These are phyloP conservation scores for Camelina neglecta DNA, from an alignment of 345 rosid species.

Conservation along the genomic window DNA sequence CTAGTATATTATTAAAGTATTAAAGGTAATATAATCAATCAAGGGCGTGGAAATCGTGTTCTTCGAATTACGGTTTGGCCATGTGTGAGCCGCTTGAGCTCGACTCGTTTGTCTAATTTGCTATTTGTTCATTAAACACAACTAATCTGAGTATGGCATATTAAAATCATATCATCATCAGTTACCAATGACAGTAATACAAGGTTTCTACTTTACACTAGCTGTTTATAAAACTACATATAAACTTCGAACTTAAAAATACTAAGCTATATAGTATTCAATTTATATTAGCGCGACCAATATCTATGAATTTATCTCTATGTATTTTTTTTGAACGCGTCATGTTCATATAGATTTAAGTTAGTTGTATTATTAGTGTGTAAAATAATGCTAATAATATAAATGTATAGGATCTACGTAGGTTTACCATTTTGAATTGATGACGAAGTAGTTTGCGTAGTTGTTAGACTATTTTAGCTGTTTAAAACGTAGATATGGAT, in stretches of 20 bases:
- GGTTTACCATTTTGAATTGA: neutral
- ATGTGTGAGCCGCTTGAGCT: slow-evolving; percentile 1
- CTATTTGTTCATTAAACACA: slow-evolving; percentile 17
- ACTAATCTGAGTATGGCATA: slow-evolving; percentile 13
- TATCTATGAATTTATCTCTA: neutral
- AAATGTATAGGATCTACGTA: neutral
- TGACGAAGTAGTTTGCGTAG: neutral
- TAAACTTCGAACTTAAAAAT: neutral
- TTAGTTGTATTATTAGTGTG: neutral
- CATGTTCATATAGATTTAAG: neutral
- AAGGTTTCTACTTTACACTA: neutral
- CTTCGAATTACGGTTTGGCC: neutral
- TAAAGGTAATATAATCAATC: neutral
- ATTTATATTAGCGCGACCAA: neutral
- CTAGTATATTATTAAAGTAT: neutral
- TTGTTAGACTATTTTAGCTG: neutral
- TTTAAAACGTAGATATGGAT: neutral
- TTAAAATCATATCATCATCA: neutral
- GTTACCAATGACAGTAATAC: neutral
- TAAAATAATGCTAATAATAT: neutral
- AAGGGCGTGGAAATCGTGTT: slow-evolving; percentile 17
- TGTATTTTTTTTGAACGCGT: too few species aligned
- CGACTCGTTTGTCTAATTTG: slow-evolving; percentile 1
- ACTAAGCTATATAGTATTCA: neutral
- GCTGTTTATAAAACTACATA: neutral